Evolutionary conservation across 306 rosid genomes (phyloP).

Genomic region (Quercus suber): DNA sequence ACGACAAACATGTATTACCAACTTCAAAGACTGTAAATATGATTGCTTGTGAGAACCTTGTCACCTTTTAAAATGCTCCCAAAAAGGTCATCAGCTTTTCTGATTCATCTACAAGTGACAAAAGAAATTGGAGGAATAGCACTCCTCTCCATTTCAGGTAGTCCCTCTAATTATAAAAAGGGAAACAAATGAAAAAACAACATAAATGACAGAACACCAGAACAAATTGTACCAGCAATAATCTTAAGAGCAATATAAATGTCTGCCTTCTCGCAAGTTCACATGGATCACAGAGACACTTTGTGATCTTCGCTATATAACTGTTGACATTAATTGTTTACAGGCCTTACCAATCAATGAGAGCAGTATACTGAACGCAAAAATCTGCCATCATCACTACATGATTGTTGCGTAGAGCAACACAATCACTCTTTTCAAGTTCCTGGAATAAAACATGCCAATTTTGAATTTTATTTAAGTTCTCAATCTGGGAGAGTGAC

Average conservation of each 20-base stretch:
- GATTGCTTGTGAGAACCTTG: slow-evolving; percentile 16
- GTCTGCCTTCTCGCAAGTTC: slow-evolving; percentile 92
- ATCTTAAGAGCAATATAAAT: slow-evolving; percentile 85
- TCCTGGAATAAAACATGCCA: slow-evolving; percentile 41
- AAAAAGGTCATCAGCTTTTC: slow-evolving; percentile 75
- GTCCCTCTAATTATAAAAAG: slow-evolving; percentile 41
- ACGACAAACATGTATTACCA: background rate
- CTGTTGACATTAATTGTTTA: slow-evolving; percentile 44
- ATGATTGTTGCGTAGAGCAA: slow-evolving; percentile 84
- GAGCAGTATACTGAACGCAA: slow-evolving; percentile 91
- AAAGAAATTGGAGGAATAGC: slow-evolving; percentile 83
- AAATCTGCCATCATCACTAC: slow-evolving; percentile 85
- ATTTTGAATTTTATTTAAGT: slow-evolving; percentile 10
- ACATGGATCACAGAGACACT: slow-evolving; percentile 85
- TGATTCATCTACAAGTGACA: slow-evolving; percentile 92
- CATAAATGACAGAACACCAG: background rate
- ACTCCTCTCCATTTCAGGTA: slow-evolving; percentile 99
- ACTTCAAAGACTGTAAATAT: slow-evolving; percentile 22
- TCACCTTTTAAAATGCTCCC: slow-evolving; percentile 88
- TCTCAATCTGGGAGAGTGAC: slow-evolving; percentile 10
- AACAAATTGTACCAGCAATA: slow-evolving; percentile 65
- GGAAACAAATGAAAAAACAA: slow-evolving; percentile 1
- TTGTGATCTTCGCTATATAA: slow-evolving; percentile 76
- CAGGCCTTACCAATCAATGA: slow-evolving; percentile 73
- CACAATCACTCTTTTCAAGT: slow-evolving; percentile 73